These are phyloP conservation scores for Hyaloraphidium curvatum DNA, from an alignment of 192 early-diverging fungal species.

Conservation along the genomic window DNA sequence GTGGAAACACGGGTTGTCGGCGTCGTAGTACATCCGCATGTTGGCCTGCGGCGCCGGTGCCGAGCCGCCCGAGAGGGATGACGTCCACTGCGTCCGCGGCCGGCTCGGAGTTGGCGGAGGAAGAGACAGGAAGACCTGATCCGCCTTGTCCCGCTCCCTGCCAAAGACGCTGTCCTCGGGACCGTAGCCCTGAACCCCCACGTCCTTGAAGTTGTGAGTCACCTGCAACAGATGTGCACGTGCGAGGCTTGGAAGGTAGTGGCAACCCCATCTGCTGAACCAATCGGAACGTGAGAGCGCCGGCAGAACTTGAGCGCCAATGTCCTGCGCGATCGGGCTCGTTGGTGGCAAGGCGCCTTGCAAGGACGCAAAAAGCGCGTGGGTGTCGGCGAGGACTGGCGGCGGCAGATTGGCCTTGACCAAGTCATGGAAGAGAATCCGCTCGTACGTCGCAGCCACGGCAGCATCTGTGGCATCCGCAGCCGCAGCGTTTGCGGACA, in stretches of 20 bases:
- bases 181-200: constrained; percentile 15
- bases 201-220: constrained; percentile 18
- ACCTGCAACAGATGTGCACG: constrained; percentile 12
- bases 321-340: constrained; percentile 8
- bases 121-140: constrained; percentile 11
- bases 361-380: not conserved
- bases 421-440: not conserved
- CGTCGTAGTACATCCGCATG: too few relatives aligned
- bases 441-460: not conserved
- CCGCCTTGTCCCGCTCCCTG: constrained; percentile 6
- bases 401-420: not conserved
- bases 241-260: constrained; percentile 13
- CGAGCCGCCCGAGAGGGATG: too few relatives aligned
- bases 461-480: too few relatives aligned
- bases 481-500: too few relatives aligned
- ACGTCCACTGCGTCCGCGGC: too few relatives aligned
- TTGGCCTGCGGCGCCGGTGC: too few relatives aligned
- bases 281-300: constrained; percentile 6
- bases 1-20: too few relatives aligned
- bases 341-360: not conserved
- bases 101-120: constrained; percentile 6
- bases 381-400: not conserved
- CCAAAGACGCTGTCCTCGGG: constrained; percentile 6
- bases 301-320: constrained; percentile 10
- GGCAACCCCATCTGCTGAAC: constrained; percentile 15